Evolutionary conservation across 2,329 filamentous ascomycete species (phyloP), one percentile per base, ranked within the genome.

Genomic region (Herpotrichia juniperi): DNA sequence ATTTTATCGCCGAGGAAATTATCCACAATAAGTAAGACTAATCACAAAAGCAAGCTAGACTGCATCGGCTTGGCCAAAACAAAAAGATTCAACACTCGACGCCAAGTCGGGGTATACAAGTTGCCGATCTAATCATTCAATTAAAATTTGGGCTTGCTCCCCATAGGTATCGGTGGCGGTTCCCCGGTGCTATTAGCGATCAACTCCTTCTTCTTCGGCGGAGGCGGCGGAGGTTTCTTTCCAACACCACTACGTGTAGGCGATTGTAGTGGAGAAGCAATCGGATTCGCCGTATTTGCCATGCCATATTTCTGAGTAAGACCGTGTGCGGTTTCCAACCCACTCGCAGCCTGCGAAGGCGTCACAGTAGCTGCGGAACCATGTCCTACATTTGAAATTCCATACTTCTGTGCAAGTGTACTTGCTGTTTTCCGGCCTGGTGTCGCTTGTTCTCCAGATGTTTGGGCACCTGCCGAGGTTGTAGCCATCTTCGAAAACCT

Each of bases 301-400:
- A 86, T 74, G 3, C 83, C 83, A 59, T 88, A 88, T 66, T 85
- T 87, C 64, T 87, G 81, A 49, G 86, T 83, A 50, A 87, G 61
- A 1, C 74, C 77, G 54, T 81, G 83, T 3, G 86, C 85, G 16
- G 78, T 80, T 62, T 79, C 77, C 62, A 81, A 78, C 0, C 87
- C 87, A 6, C 82, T 75, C 1, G 83, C 81, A 5, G 89, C 83
- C 66, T 90, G 86, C n/a, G n/a, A n/a, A n/a, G n/a, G n/a, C n/a
- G n/a, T n/a, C n/a, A n/a, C n/a, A n/a, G n/a, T n/a, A n/a, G 59
- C 59, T 11, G 62, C 50, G 7, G 55, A 76, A n/a, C 72, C 76
- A 56, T 80, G 81, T 43, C 83, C 70, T 25, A 75, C 77, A 14
- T 79, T 74, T 4, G 75, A 69, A 45, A 86, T 74, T 3, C 83